A percentile compares a stretch with the other conserved stretches of the same genome.
These are phyloP conservation scores for Rhynchosporium agropyri DNA, from an alignment of 2,329 filamentous ascomycete species.

Conservation along the genomic window DNA sequence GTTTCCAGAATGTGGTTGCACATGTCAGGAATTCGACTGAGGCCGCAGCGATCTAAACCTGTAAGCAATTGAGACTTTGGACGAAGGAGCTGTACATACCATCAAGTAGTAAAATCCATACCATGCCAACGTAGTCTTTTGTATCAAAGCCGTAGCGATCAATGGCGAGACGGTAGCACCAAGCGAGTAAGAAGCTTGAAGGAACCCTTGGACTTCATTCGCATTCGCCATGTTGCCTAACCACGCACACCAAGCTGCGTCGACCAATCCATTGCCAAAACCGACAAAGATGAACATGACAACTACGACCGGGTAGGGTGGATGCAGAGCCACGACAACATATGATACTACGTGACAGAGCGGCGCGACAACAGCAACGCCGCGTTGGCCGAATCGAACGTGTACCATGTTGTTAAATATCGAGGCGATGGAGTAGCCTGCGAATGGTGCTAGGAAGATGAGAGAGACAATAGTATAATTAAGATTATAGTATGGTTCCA, in stretches of 20 bases:
- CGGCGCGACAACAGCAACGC: constrained; percentile 68
- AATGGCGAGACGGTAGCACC: constrained; percentile 71
- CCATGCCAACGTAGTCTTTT: constrained; percentile 63
- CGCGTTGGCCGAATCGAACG: constrained; percentile 62
- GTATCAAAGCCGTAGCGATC: constrained; percentile 73
- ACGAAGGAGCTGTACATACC: constrained; percentile 48
- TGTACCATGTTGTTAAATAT: constrained; percentile 67
- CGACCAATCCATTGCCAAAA: constrained; percentile 71
- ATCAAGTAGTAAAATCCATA: constrained; percentile 79
- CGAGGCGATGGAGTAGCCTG: constrained; percentile 65
- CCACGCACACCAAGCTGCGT: constrained; percentile 62
- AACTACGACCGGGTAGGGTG: constrained; percentile 68
- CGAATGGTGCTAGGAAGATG: constrained; percentile 67
- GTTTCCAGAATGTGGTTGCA: constrained; percentile 62
- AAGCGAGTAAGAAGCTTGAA: constrained; percentile 72
- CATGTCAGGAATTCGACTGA: constrained; percentile 57
- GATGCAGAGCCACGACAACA: constrained; percentile 65
- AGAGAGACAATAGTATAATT: constrained; percentile 66
- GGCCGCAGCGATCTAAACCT: constrained; percentile 50
- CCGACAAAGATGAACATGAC: constrained; percentile 67
- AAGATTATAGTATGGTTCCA: constrained; percentile 64
- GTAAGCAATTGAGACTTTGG: neutral
- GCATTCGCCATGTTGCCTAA: constrained; percentile 66
- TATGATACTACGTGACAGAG: constrained; percentile 66
- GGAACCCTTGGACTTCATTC: constrained; percentile 73